These are phyloP conservation scores for Picea sitchensis DNA, from an alignment of 75 land plant genomes.

Conservation along the genomic window DNA sequence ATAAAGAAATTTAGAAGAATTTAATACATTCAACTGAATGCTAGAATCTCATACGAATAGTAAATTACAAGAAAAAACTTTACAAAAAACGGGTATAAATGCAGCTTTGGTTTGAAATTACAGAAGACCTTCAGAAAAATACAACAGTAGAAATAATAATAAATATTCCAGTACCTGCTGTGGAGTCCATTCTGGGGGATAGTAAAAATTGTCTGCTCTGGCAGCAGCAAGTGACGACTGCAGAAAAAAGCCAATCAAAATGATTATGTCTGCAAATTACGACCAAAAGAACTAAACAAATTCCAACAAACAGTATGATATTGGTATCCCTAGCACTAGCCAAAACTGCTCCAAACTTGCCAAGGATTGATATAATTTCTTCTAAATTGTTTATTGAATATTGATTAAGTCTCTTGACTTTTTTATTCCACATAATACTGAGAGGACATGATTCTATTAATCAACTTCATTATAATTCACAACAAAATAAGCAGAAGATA, in stretches of 20 bases:
- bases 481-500: no score
- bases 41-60: neutral
- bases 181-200: slow-evolving; percentile 99
- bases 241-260: slow-evolving; percentile 16
- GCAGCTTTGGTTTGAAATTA: neutral
- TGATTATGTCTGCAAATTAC: neutral
- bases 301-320: no score
- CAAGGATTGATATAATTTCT: no score
- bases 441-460: no score
- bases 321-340: no score
- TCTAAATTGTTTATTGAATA: no score
- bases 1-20: neutral
- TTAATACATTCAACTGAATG: neutral
- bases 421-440: no score
- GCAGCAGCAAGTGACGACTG: slow-evolving; percentile 99
- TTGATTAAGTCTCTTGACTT: no score
- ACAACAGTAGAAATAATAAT: neutral
- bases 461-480: no score
- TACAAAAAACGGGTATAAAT: neutral
- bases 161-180: slow-evolving; percentile 50
- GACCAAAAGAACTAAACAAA: no score
- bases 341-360: no score
- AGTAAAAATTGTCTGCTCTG: slow-evolving; percentile 97
- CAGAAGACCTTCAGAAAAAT: neutral
- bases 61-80: no score